phyloP scores from a whole-genome alignment of 768 basidiomycete genomes.

The Leucosporidium yakuticum region DNA sequence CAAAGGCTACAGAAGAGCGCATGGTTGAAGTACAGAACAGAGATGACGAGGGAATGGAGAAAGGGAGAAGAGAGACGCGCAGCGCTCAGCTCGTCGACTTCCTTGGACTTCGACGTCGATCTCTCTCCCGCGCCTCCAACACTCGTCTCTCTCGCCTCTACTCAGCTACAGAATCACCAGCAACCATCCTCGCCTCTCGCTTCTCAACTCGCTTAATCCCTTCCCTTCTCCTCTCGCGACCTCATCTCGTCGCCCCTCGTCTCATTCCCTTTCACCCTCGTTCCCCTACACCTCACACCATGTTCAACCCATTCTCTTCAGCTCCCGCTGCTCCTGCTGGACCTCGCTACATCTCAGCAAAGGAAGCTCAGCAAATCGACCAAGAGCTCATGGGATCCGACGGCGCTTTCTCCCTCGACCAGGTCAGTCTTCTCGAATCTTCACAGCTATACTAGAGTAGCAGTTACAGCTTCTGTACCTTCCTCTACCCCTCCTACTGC shows the following conservation, averaged over 20 bases:
- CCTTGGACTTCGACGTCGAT: too few species aligned
- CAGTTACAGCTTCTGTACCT: background rate
- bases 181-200: background rate
- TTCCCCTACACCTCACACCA: background rate
- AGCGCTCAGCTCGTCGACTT: too few species aligned
- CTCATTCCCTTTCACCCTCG: background rate
- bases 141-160: background rate
- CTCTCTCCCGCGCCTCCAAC: too few species aligned
- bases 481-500: background rate
- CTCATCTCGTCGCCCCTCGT: background rate
- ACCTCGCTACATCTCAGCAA: conserved; percentile 19
- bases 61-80: too few species aligned
- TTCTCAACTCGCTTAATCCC: background rate
- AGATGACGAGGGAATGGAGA: too few species aligned
- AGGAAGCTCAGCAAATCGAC: conserved; percentile 61
- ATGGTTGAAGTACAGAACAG: background rate
- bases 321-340: background rate
- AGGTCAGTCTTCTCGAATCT: conserved; percentile 49
- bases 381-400: conserved; percentile 77
- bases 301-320: background rate
- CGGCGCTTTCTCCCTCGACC: conserved; percentile 91
- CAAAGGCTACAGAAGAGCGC: conserved; percentile 10
- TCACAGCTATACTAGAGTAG: background rate
- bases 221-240: background rate
- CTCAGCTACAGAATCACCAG: too few species aligned